These are phyloP conservation scores for Mortierella sp. DNA, from an alignment of 371 early-diverging fungal genomes.

Conservation along the genomic window DNA sequence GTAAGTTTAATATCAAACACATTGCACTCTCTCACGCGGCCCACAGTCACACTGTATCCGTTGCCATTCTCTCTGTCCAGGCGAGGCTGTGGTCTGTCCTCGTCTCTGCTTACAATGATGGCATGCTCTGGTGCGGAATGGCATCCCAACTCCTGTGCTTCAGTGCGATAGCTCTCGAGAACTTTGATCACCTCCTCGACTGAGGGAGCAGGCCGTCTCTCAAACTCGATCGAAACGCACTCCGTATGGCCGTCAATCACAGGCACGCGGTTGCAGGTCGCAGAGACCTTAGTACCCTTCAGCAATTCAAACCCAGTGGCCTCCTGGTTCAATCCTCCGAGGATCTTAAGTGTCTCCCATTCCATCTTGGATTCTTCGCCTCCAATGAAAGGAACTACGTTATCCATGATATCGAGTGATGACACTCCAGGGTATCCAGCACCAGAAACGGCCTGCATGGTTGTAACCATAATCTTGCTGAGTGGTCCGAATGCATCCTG, in stretches of 20 bases:
- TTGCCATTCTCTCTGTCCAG: conserved; percentile 88
- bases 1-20: conserved; percentile 93
- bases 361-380: conserved; percentile 99
- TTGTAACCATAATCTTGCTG: conserved; percentile 82
- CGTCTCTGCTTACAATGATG: conserved; percentile 78
- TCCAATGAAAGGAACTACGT: conserved; percentile 93
- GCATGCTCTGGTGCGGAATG: conserved; percentile 85
- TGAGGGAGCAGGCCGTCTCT: conserved; percentile 71
- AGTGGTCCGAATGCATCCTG: conserved; percentile 91
- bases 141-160: conserved; percentile 81
- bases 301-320: conserved; percentile 62
- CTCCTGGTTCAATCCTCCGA: conserved; percentile 76
- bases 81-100: conserved; percentile 95
- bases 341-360: conserved; percentile 92
- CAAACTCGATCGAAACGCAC: conserved; percentile 90
- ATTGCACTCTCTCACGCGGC: conserved; percentile 86
- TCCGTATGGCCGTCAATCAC: conserved; percentile 97
- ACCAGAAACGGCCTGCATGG: conserved; percentile 96
- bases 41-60: conserved; percentile 93
- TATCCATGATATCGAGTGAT: conserved; percentile 94
- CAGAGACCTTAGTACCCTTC: conserved; percentile 79
- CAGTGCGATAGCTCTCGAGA: conserved; percentile 79
- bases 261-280: conserved; percentile 96
- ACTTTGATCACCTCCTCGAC: conserved; percentile 79
- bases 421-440: conserved; percentile 98